Evolutionary conservation across 306 rosid species (phyloP).

Genomic region (cucumber (Cucumis sativus)): Cucumber_9930_V3 NC_026655.2:8091001-8091500

Average conservation of each 20-base stretch:
- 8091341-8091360: background rate
- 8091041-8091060: too few relatives aligned
- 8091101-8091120: background rate
- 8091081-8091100: background rate
- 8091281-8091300: background rate
- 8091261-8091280: constrained; percentile 14
- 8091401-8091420: constrained; percentile 89
- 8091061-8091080: too few relatives aligned
- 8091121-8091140: background rate
- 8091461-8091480: constrained; percentile 86
- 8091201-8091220: constrained; percentile 99
- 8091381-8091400: constrained; percentile 93
- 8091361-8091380: constrained; percentile 49
- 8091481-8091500: constrained; percentile 6
- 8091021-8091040: too few relatives aligned
- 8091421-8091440: constrained; percentile 91
- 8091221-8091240: constrained; percentile 98
- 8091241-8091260: constrained; percentile 99
- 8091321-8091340: constrained; percentile 1
- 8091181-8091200: constrained; percentile 98
- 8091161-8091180: constrained; percentile 95
- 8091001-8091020: too few relatives aligned
- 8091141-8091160: constrained; percentile 57
- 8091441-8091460: constrained; percentile 99
- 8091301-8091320: background rate